Evolutionary conservation across 2,329 filamentous ascomycete genomes (phyloP).

Genomic region (Alternaria conjuncta): DNA sequence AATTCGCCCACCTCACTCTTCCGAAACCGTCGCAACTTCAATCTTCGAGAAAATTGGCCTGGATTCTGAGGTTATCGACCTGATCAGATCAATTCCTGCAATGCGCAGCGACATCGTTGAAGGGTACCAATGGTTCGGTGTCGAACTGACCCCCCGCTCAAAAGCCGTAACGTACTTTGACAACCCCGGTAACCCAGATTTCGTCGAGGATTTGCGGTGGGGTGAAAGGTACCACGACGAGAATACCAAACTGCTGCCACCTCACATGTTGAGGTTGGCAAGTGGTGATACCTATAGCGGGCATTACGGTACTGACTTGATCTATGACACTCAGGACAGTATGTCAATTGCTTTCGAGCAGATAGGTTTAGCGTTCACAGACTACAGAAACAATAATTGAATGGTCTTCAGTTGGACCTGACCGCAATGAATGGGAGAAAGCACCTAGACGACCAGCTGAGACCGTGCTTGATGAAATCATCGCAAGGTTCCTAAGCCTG

Average conservation of each 20-base stretch:
- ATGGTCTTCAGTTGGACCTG: not conserved
- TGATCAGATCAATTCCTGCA: not conserved
- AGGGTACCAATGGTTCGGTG: not conserved
- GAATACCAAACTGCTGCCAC: not conserved
- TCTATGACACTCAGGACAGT: not conserved
- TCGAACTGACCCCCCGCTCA: not conserved
- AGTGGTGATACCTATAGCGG: not conserved
- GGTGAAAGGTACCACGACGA: not conserved
- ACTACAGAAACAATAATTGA: not conserved
- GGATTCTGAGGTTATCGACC: not conserved
- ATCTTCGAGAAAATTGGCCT: not conserved
- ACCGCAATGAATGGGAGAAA: not conserved
- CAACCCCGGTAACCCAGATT: not conserved
- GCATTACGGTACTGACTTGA: not conserved
- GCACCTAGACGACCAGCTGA: not conserved
- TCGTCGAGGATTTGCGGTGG: not conserved
- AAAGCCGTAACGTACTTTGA: not conserved
- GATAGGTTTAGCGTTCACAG: fast-evolving
- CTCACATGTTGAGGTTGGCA: not conserved
- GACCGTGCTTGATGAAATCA: not conserved
- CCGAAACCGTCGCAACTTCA: not conserved
- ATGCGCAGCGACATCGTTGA: not conserved
- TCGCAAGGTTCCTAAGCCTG: not conserved
- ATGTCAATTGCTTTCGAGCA: not conserved
- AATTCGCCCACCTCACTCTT: not conserved